Evolutionary conservation across 257 asterid species (phyloP), one percentile per base, ranked within the genome.

Genomic region (Nicotiana benthamiana): DNA sequence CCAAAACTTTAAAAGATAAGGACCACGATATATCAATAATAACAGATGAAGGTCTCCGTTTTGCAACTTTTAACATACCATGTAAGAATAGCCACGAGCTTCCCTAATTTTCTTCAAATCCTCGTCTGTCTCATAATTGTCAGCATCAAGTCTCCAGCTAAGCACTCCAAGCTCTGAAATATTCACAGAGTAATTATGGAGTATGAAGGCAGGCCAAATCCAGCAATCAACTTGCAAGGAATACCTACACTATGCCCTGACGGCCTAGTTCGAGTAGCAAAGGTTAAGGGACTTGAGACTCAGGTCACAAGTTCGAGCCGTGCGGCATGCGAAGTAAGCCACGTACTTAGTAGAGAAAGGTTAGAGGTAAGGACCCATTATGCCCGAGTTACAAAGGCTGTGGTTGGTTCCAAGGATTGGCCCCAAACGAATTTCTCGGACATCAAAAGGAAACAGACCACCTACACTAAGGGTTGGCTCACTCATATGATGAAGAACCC

Each of bases 131-230:
- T 93, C 98, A 80, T 92, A 91, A 81, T 88, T 93, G 84, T 95
- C 97, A 62, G 98, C 98, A 88, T 95, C 93, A 75, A 95, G 83
- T 82, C 83, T 90, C 98, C 98, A 95, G 95, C 97, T 95, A 48
- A 91, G 93, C 75, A 95, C 97, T 80, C 98, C 98, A 81, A 95
- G 92, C 87, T 92, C 98, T 95, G 84, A 56, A 75, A 89, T 27
- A 46, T 68, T 75, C 34, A 66, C 48, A 84, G 56, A 53, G 76
- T 36, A 64, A 51, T 62, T 84, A 77, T 64, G 24, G 36, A 84
- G 27, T 18, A 77, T 0, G 3, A 7, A 77, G 15, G 24, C 36
- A 72, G 78, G 24, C 11, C 60, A 72, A 24, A 22, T 46, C 60
- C 13, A 72, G 60, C 22, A 46, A 72, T 46, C 60, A 72, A 46